Evolutionary conservation across 305 asterid genomes (phyloP), one percentile per base, ranked within the genome.

Genomic region (Fraxinus sp.): DNA sequence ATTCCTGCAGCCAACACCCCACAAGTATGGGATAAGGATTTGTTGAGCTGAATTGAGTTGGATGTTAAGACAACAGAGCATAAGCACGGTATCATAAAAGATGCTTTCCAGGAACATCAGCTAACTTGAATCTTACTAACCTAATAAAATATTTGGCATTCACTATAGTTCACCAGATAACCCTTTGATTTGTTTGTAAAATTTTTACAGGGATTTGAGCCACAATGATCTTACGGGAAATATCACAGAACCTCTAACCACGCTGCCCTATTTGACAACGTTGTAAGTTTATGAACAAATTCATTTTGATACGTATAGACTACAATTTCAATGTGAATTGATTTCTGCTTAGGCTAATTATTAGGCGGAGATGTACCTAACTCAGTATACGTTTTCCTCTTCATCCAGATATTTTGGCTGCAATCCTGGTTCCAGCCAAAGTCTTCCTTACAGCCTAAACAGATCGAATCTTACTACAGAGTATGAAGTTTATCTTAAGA

Each of bases 151-250:
- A 83, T 73, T 66, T 57, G 80, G 62, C 76, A 35, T 32, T 13
- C 74, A 80, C 7, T 39, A 49, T 22, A 64, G 68, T 41, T 43
- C 43, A 72, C 55, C 82, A 77, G 73, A 70, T 16, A 66, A 33
- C 62, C 9, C 68, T 36, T 78, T 77, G 39, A 85, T 80, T 73
- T 36, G 52, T 82, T 32, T 77, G 72, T 55, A 37, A 59, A 73
- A 30, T 75, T 35, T 78, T 82, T 84, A 77, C 68, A 92, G 97
- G 89, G 97, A 92, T 87, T 83, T 91, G 81, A 87, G 95, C 85
- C 87, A 89, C 91, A 92, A 90, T 86, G 89, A 85, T 78, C 87
- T 92, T 77, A 80, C 46, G 37, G 97, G 94, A 83, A 83, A 88
- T 87, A 85, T 92, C 84, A 24, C 86, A n/a, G 77, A 82, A 77